These are phyloP conservation scores for Spiraea crenata DNA, from an alignment of 331 rosid genomes.

Conservation along the genomic window DNA sequence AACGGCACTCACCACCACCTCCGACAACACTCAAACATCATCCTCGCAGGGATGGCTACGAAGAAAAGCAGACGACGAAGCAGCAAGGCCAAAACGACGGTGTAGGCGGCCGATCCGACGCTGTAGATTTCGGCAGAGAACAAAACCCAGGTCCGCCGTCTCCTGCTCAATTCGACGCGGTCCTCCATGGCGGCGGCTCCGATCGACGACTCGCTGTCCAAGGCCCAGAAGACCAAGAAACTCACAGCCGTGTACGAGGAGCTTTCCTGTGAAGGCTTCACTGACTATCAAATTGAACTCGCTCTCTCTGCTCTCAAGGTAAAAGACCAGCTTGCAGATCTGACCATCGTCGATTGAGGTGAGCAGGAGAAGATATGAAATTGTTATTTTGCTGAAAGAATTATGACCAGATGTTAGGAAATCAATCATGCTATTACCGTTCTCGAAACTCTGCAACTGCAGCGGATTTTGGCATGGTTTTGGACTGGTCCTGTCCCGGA, in stretches of 20 bases:
- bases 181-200: constrained; percentile 34
- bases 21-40: too few species aligned
- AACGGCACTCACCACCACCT: too few species aligned
- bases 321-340: neutral
- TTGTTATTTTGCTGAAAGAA: too few species aligned
- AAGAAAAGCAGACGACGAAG: constrained; percentile 49
- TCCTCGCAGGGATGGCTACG: constrained; percentile 52
- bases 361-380: too few species aligned
- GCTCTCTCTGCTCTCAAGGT: constrained; percentile 84
- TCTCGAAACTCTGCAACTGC: too few species aligned
- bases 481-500: too few species aligned
- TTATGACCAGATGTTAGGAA: too few species aligned
- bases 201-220: constrained; percentile 60
- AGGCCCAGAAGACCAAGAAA: constrained; percentile 82
- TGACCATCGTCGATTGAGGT: too few species aligned
- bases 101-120: constrained; percentile 50
- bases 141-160: constrained; percentile 90
- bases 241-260: constrained; percentile 76
- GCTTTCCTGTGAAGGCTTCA: constrained; percentile 93
- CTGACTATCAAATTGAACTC: constrained; percentile 77
- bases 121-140: constrained; percentile 90
- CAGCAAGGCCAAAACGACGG: constrained; percentile 26
- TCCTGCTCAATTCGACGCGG: constrained; percentile 62
- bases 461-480: too few species aligned
- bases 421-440: too few species aligned